Percentiles rank a stretch among this genome's conserved stretches.
Conservation (phyloP, 2,329 filamentous ascomycete genomes). For the Didymellaceae sp. region DNA sequence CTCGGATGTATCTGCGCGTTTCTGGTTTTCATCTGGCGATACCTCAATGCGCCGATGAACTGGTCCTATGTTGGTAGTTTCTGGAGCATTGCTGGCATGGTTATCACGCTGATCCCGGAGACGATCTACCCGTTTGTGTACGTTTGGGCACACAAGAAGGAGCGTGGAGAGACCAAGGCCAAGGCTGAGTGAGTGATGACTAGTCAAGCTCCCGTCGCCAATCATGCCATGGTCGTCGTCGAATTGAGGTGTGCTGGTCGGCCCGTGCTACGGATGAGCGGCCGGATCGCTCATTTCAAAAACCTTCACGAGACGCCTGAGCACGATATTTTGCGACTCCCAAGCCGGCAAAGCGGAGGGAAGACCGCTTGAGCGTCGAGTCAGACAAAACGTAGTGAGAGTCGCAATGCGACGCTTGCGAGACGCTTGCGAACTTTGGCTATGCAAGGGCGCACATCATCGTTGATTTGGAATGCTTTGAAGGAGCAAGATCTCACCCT, state of each 20-base stretch:
- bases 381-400: neutral
- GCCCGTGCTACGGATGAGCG: conserved; percentile 10
- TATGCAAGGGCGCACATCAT: conserved; percentile 2
- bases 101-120: conserved; percentile 49
- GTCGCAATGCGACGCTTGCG: conserved; percentile 2
- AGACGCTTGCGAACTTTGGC: neutral
- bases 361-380: neutral
- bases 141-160: conserved; percentile 40
- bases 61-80: conserved; percentile 48
- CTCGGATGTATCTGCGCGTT: conserved; percentile 50
- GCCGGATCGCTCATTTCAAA: conserved; percentile 9
- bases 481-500: neutral
- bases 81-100: conserved; percentile 45
- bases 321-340: conserved; percentile 2
- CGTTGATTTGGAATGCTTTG: conserved; percentile 8
- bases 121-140: conserved; percentile 49
- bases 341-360: conserved; percentile 14
- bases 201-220: neutral
- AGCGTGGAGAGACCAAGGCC: conserved; percentile 22
- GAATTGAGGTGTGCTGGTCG: conserved; percentile 3
- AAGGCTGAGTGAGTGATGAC: conserved; percentile 6
- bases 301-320: conserved; percentile 11
- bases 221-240: too few relatives aligned
- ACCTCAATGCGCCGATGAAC: conserved; percentile 48
- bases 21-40: conserved; percentile 50